Base-by-base conservation (phyloP, 176 grass and related monocot species). In the Aegilops bicornis region DNA sequence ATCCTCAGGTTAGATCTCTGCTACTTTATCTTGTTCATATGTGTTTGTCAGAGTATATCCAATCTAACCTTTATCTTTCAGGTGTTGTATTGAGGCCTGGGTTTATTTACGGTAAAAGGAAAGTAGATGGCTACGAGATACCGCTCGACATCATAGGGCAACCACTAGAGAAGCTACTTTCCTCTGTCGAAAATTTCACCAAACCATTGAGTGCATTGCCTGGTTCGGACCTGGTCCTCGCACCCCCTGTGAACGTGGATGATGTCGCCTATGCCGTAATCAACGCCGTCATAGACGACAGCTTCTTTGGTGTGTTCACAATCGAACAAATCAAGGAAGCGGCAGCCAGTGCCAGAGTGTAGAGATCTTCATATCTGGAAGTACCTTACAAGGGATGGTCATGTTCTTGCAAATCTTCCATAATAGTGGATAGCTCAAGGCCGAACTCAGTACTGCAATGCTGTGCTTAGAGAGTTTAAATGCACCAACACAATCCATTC, bases 241-340 rank as follows among this genome's bases (percentile, higher is more conserved):
- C 91, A 48, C 79, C 90, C 5, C 96, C 93, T 8, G 88, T 95
- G 67, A 95, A 88, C 50, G 93, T 98, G n/a, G 97, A 96, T n/a
- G 94, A 99, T 73, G 97, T 99, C 40, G 94, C 97, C 69, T 91
- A 90, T 60, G 92, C 97, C 2, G 92, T 80, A 45, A 89, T 96
- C 86, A 92, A 94, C 10, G 90, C 83, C 22, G 77, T 99, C 5
- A 23, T 86, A 69, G 92, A 99, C 78, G 97, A 96, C 37, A 82
- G 80, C 70, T 85, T 98, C 79, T 98, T 94, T 31, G 96, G 93
- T 3, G 86, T 96, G 61, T 94, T 98, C 77, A 94, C 91, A 3
- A 96, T 99, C 17, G 96, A 95, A 82, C 91, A 98, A 80, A 99
- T 95, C 58, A 98, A 92, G 87, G 93, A 92, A 84, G 91, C 93